Evolutionary conservation across 257 asterid species (phyloP), one percentile per base, ranked within the genome.

Genomic region (Lantana camara): DNA sequence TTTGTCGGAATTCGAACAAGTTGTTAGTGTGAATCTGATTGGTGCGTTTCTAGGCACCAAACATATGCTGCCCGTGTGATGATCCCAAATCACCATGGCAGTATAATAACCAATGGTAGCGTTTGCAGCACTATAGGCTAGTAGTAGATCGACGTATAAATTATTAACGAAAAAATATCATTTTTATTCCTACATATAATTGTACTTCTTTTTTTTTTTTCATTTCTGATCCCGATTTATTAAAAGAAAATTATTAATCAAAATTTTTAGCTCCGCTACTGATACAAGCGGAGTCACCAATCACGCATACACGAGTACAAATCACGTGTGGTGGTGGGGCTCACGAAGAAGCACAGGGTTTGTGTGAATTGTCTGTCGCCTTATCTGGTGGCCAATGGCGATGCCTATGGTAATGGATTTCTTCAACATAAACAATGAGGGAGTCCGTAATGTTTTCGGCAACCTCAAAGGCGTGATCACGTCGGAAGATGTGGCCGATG

Each of bases 341-440:
- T 77, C 0, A 62, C 68, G 7, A 80, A 20, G 30, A 70, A 44
- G 2, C 60, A 77, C 19, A 77, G 79, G 1, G 64, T 80, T 9
- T 76, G 81, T 0, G 79, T 72, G 0, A 80, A 80, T 40, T 77
- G 81, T 24, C 42, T 74, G 11, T 80, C 86, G 3, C 77, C 81
- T 0, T 47, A 64, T 30, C 1, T 57, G 0, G 23, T 66, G 7
- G 23, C 57, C 0, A n/a, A n/a, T n/a, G n/a, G n/a, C n/a, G n/a
- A 74, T 81, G 9, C 75, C 81, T 1, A 0, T 68, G 47, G 13
- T 45, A 1, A 40, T 13, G 63, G 41, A 45, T 1, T 9, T 35
- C 17, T 19, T 15, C 24, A 21, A 62, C 0, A 2, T 57, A 17
- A 35, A 54, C 15, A 58, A 66, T 4, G 63, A 57, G 13, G 51